A percentile compares a stretch with the other conserved stretches of the same genome.
Conservation (phyloP, 768 basidiomycete species). For the Agrocybe pediades region DNA sequence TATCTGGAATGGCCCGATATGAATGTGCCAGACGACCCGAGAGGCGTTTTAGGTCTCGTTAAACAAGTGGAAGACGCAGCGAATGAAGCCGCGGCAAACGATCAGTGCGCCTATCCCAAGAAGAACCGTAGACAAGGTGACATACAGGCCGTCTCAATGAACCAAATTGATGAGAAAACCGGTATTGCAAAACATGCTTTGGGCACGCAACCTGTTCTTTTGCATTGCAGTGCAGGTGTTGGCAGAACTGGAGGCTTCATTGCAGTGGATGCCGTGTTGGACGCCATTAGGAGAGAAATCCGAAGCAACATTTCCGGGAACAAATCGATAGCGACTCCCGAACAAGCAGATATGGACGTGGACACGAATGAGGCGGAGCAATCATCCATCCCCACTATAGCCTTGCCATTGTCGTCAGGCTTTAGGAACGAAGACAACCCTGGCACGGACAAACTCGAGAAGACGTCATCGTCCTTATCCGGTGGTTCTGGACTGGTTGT, state of each 20-base stretch:
- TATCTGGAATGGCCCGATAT: slow-evolving; percentile 97
- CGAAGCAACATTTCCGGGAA: no score
- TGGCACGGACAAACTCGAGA: no score
- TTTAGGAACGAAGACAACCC: not conserved
- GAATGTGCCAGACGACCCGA: slow-evolving; percentile 87
- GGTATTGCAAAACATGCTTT: slow-evolving; percentile 59
- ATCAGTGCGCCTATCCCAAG: slow-evolving; percentile 9
- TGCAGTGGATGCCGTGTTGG: slow-evolving; percentile 83
- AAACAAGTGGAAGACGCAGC: slow-evolving; percentile 61
- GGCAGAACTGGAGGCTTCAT: slow-evolving; percentile 95
- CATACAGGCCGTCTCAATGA: slow-evolving; percentile 19
- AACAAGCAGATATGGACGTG: slow-evolving; percentile 31
- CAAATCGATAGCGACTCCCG: slow-evolving; percentile 1
- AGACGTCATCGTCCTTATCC: not conserved
- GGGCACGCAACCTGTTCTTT: slow-evolving; percentile 59
- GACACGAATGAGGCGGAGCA: slow-evolving; percentile 13
- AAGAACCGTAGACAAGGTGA: slow-evolving; percentile 9
- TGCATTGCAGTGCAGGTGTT: slow-evolving; percentile 95
- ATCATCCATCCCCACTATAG: not conserved
- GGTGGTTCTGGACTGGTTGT: slow-evolving; percentile 19
- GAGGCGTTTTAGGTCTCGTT: slow-evolving; percentile 73
- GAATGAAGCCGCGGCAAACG: slow-evolving; percentile 29
- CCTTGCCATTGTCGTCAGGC: slow-evolving; percentile 5
- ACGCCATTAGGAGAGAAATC: slow-evolving; percentile 68
- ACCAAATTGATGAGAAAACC: slow-evolving; percentile 51